Evolutionary conservation across 192 early-diverging fungal species (phyloP), one percentile per base, ranked within the genome.

Genomic region (Jimgerdemannia lactiflua): DNA sequence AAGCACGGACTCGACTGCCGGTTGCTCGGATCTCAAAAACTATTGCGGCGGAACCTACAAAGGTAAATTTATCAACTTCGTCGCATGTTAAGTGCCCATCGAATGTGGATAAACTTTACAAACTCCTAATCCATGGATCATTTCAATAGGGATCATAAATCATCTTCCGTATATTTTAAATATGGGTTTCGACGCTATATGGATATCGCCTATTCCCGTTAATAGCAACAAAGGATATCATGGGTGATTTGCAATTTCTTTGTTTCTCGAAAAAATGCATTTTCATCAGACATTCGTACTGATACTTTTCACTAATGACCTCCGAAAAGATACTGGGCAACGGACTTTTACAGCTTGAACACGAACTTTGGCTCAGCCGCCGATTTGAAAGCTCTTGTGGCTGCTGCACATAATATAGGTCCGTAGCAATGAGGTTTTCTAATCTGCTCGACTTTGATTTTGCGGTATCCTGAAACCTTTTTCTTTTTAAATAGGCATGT

Each of bases 111-210:
- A 29, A 1, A 29, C 29, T 29, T 29, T 29, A 29, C 29, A 1
- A 29, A 29, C 29, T 29, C 29, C 29, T 29, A 29, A 29, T 29
- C 29, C 1, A 29, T 29, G 29, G n/a, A n/a, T 54, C 11, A 11
- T 6, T 41, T 39, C 17, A 17, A 67, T 49, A 64, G 71, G 71
- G 4, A 66, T 44, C 18, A 49, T 11, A 9, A 43, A 72, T 63
- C 9, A 49, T 17, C 11, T 54, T 44, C 67, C 63, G 40, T 40
- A 40, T 18, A 14, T 54, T 43, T 3, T 71, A 20, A 6, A 7
- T 4, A 81, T 87, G 76, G 86, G 86, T 0, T 86, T 88, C 73
- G 76, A 87, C 64, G 86, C 86, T 6, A 86, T 88, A 42, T 74
- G 74, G 69, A 78, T 83, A 39, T 75, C 82, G 42, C 81, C 81